Base-by-base conservation (phyloP, 1,284 basidiomycete genomes). In the Rhodotorula sp. region DNA sequence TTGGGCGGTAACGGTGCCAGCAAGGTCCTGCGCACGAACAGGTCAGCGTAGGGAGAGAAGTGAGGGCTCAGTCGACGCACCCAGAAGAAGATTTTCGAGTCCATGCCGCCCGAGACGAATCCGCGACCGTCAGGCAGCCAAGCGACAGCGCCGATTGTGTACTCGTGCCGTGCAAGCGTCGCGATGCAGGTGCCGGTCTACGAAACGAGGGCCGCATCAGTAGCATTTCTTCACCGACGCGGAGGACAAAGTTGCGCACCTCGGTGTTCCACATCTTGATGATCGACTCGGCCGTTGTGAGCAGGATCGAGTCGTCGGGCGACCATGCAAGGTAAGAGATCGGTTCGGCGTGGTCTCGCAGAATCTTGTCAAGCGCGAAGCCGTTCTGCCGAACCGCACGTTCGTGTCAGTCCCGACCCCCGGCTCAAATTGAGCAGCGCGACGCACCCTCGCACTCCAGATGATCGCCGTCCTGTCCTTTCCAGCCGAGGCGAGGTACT, bases 251-350 rank as follows among this genome's bases (percentile, higher is more conserved):
- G 20, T 30, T 46, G 48, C 20, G 24, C 75, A 93, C 92, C 85
- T 87, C 86, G 54, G 87, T 84, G 79, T 94, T 88, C 92, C 92
- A 97, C 77, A 96, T 83, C 80, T 89, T 88, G 79, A 97, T 88
- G 53, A 82, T 80, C 64, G 88, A 84, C 75, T 95, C 92, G 24
- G 90, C 84, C 55, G 89, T 88, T 2, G 92, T 92, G 54, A 94
- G 84, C 67, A 97, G 82, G 73, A 90, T 84, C 40, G 86, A 83
- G 77, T 94, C 92, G 77, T 96, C 91, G 59, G 89, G 84, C 46
- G 93, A 94, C 93, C 94, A 97, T 2, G 92, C 87, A 64, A 97
- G 82, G 73, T 88, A 89, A 64, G 88, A 88, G 9, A 96, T 88
- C 4, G 87, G 79, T 76, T 88, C 88, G 46, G 85, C 83, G 78